phyloP scores from a whole-genome alignment of 495 filamentous ascomycete genomes.

The Neurospora sp. region DNA sequence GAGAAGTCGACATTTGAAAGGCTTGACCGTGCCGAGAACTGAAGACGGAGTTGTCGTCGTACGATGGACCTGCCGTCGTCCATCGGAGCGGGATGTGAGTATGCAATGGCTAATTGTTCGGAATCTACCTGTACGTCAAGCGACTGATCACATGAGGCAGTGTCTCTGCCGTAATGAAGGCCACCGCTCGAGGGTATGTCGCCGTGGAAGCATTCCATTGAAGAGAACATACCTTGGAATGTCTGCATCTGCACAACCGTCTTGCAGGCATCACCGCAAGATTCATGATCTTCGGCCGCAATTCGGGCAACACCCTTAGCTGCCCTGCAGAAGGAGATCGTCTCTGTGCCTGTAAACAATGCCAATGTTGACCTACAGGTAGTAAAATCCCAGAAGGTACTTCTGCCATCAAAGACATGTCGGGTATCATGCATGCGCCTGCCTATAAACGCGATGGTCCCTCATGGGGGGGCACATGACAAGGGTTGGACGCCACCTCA shows the following conservation, averaged over 20 bases:
- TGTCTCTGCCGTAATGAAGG: neutral
- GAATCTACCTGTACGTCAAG: neutral
- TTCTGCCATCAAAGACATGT: neutral
- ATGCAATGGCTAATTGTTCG: neutral
- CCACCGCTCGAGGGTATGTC: neutral
- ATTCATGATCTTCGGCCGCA: neutral
- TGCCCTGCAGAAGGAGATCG: neutral
- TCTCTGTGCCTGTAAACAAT: neutral
- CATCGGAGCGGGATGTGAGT: neutral
- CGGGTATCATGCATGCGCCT: neutral
- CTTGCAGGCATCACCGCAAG: neutral
- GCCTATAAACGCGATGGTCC: neutral
- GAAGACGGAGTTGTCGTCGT: neutral
- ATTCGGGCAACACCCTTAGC: neutral
- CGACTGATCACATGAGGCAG: neutral
- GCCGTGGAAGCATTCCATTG: neutral
- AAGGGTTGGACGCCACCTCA: neutral
- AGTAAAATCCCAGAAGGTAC: neutral
- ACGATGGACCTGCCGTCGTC: neutral
- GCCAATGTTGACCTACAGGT: neutral
- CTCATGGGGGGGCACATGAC: neutral
- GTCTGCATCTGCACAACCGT: neutral
- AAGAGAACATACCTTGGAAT: neutral
- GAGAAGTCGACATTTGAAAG: neutral
- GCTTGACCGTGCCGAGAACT: neutral